Conservation (phyloP, 2,329 filamentous ascomycete genomes). For the Ophiocordyceps camponoti-leonardi region DNA sequence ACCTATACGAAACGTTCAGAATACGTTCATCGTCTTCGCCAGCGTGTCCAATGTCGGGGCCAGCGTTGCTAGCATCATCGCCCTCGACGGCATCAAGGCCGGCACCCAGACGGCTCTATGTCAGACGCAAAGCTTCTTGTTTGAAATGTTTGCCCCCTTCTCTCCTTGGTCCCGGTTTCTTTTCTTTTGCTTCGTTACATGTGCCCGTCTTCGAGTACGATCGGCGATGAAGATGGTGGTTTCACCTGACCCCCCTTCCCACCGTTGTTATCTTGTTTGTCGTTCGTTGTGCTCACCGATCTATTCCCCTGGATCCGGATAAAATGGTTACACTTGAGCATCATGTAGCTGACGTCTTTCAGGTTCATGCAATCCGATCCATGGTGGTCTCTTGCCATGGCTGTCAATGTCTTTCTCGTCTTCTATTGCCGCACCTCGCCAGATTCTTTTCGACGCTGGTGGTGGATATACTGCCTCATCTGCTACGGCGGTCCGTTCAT, state of each 20-base stretch:
- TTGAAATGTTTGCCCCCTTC: conserved; percentile 45
- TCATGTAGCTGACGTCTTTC: conserved; percentile 21
- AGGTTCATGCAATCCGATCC: conserved; percentile 67
- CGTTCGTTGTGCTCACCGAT: background rate
- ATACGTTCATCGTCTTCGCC: conserved; percentile 44
- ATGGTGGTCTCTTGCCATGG: conserved; percentile 69
- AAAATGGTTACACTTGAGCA: background rate
- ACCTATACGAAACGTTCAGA: conserved; percentile 38
- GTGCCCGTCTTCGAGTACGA: background rate
- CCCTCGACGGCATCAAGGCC: conserved; percentile 41
- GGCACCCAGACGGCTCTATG: conserved; percentile 41
- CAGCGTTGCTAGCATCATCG: conserved; percentile 52
- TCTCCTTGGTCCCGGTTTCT: background rate
- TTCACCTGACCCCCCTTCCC: background rate
- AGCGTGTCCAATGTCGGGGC: conserved; percentile 42
- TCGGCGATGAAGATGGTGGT: too few relatives aligned
- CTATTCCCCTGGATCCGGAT: conserved; percentile 14
- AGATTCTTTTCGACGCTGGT: conserved; percentile 53
- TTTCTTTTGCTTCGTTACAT: background rate
- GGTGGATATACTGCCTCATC: conserved; percentile 51
- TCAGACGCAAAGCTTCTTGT: conserved; percentile 39
- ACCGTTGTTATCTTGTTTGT: background rate
- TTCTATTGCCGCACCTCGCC: conserved; percentile 43
- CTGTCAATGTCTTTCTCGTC: conserved; percentile 60
- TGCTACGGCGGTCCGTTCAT: conserved; percentile 59